These are phyloP conservation scores for Coemansia sp. DNA, from an alignment of 192 early-diverging fungal species.

Conservation along the genomic window DNA sequence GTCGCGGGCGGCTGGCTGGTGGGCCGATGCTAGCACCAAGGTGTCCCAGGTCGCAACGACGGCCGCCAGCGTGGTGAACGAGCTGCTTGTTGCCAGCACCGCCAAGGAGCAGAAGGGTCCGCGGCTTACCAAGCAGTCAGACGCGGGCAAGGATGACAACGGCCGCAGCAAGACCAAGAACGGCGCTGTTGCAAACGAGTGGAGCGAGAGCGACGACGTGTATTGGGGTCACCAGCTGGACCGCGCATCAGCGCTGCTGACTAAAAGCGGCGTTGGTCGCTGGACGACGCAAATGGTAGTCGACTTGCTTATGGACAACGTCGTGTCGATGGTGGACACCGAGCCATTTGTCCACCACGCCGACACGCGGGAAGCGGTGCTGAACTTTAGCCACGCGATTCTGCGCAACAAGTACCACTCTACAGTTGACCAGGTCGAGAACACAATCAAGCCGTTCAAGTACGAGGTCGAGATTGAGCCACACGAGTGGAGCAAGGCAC, in stretches of 20 bases:
- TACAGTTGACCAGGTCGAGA: constrained; percentile 96
- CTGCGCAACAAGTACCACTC: constrained; percentile 82
- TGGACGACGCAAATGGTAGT: constrained; percentile 90
- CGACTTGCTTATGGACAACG: constrained; percentile 78
- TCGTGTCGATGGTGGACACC: constrained; percentile 72
- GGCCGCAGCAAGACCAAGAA: constrained; percentile 1
- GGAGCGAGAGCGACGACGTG: constrained; percentile 48
- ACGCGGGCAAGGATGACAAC: background rate
- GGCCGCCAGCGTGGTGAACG: constrained; percentile 28
- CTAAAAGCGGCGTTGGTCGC: constrained; percentile 92
- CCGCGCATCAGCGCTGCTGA: constrained; percentile 78
- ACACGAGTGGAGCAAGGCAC: constrained; percentile 90
- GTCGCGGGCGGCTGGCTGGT: constrained; percentile 50
- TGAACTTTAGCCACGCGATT: constrained; percentile 83
- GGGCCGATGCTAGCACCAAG: constrained; percentile 30
- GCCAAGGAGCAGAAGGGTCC: constrained; percentile 49
- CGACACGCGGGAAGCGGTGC: constrained; percentile 72
- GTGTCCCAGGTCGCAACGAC: constrained; percentile 21
- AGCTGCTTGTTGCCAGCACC: constrained; percentile 37
- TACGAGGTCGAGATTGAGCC: constrained; percentile 93
- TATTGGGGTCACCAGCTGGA: constrained; percentile 87
- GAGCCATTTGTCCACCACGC: constrained; percentile 89
- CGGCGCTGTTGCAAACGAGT: constrained; percentile 17
- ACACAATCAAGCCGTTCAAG: constrained; percentile 99
- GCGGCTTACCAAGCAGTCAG: constrained; percentile 14